phyloP scores from a whole-genome alignment of 805 yeast species.

The Jamesozyma spencerorum region DNA sequence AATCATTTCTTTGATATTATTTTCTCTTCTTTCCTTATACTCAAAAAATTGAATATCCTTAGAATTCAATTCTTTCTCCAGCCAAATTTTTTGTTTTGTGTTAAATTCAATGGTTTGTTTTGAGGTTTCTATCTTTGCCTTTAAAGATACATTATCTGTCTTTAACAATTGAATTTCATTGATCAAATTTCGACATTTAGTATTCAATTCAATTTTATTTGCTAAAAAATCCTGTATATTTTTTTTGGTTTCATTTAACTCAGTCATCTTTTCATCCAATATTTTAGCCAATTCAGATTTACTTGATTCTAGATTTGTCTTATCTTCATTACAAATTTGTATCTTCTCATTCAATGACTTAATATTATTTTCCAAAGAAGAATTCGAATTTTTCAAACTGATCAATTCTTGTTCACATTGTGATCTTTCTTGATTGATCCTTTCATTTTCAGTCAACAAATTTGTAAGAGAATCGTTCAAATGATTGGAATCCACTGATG shows the following conservation, averaged over 20 bases:
- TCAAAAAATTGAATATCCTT: conserved; percentile 26
- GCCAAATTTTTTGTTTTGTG: conserved; percentile 33
- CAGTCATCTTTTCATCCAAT: conserved; percentile 25
- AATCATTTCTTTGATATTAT: conserved; percentile 59
- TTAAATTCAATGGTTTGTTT: conserved; percentile 37
- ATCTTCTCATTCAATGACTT: conserved; percentile 5
- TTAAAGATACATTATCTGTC: conserved; percentile 23
- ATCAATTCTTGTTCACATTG: conserved; percentile 16
- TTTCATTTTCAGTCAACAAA: conserved; percentile 17
- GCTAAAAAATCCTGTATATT: conserved; percentile 13
- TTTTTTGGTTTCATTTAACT: conserved; percentile 7
- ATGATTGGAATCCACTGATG: too few relatives aligned
- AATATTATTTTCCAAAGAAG: conserved; percentile 6
- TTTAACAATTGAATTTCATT: conserved; percentile 28
- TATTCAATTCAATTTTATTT: conserved; percentile 34
- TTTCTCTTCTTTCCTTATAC: conserved; percentile 19
- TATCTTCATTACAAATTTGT: conserved; percentile 9
- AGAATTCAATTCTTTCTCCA: conserved; percentile 33
- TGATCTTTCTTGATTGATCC: conserved; percentile 15
- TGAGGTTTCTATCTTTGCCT: conserved; percentile 31
- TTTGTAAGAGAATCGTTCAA: conserved; percentile 26
- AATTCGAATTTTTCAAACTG: conserved; percentile 11
- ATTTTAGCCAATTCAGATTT: conserved; percentile 20
- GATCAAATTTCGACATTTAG: conserved; percentile 32
- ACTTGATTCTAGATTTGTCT: conserved; percentile 12